Base-by-base conservation (phyloP, 192 early-diverging fungal genomes). In the Coemansia sp. region DNA sequence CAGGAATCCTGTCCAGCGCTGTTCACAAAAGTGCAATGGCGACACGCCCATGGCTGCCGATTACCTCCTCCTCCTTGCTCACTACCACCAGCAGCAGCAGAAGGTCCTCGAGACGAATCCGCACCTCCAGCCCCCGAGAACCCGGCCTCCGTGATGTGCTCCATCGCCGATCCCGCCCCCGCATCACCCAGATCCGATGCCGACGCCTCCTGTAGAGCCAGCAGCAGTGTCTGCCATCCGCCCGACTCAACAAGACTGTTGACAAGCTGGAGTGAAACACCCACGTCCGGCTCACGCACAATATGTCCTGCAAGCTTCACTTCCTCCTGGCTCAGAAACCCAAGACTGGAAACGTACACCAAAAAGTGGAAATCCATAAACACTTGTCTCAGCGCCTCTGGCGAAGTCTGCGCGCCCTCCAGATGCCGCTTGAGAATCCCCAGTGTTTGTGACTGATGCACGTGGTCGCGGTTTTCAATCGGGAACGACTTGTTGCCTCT, bases 321-420 rank as follows among this genome's bases (percentile, higher is more conserved):
- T 49, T 92, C 87, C 7, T 86, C 79, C 8, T 80, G 67, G 37
- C 85, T 86, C 57, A 99, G 72, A 32, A 94, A 78, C n/a, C 84
- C 86, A 39, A 87, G 85, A 15, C 83, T 85, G 39, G 78, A 70
- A 44, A 97, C 74, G 61, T 88, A 92, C 45, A 91, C 78, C 54
- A 99, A 76, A 39, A 94, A 71, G 69, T 98, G 95, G 72, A 96
- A 98, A 71, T 99, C 91, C 5, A 91, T 91, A 5, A 96, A 70
- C 13, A 85, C 52, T 0, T 85, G 70, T 3, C 75, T 70, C 52
- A 92, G 60, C 7, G 74, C 65, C 23, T 77, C 79, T 7, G 70
- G 56, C 37, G 52, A 58, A 3, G 72, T 75, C 6, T 76, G 37
- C 9, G 67, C 71, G 0, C 54, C 32, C 9, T 62, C 64, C 9